A percentile compares a stretch with the other conserved stretches of the same genome.
Conservation (phyloP, 2,329 filamentous ascomycete species). For the Xylariaceae sp. region DNA sequence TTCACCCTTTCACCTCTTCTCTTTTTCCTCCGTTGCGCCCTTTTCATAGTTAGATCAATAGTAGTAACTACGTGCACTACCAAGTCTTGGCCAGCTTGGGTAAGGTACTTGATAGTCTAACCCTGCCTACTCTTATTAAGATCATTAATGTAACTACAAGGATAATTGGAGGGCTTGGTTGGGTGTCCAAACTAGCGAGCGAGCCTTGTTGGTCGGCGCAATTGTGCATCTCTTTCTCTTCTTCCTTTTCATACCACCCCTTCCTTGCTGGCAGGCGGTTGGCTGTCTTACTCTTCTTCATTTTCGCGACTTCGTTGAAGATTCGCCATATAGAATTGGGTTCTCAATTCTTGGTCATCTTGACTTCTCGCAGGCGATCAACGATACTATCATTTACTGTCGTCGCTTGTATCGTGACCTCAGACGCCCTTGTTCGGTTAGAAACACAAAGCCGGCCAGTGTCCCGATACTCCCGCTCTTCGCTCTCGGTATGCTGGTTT, state of each 20-base stretch:
- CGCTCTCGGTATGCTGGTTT: slow-evolving; percentile 22
- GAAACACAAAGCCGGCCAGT: slow-evolving; percentile 13
- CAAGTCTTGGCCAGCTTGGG: neutral
- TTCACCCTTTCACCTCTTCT: slow-evolving; percentile 3
- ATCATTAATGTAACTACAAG: slow-evolving; percentile 16
- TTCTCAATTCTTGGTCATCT: neutral
- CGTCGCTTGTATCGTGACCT: slow-evolving; percentile 14
- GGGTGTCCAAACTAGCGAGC: slow-evolving; percentile 1
- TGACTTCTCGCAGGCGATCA: neutral
- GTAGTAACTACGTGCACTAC: neutral
- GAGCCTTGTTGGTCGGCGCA: slow-evolving; percentile 12
- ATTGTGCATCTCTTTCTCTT: neutral
- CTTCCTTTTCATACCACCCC: slow-evolving; percentile 12
- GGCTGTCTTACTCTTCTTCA: slow-evolving; percentile 1
- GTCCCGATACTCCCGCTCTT: neutral
- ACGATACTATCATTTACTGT: neutral
- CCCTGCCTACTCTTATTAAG: neutral
- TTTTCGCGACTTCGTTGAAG: neutral
- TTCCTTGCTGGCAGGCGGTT: slow-evolving; percentile 14
- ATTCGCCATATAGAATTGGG: neutral
- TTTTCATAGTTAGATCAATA: slow-evolving; percentile 7
- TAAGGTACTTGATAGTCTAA: neutral
- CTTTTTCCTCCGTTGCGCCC: neutral
- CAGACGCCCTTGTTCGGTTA: slow-evolving; percentile 2
- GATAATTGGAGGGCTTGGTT: neutral